Evolutionary conservation across 331 rosid species (phyloP).

Genomic region (Cucumis variabilis): DNA sequence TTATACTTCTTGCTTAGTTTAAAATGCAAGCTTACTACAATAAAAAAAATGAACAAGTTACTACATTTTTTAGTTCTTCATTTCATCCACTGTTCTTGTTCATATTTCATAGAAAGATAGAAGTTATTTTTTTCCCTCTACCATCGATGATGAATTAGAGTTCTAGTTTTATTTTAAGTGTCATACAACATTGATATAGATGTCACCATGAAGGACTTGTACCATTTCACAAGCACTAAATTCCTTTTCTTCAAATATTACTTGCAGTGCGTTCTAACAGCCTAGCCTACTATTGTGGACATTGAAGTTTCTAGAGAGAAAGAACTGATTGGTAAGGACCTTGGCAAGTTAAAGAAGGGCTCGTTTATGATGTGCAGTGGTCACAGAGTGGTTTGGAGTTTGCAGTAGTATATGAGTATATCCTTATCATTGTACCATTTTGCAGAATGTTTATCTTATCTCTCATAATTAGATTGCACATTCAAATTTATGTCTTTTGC

Average conservation of each 20-base stretch:
- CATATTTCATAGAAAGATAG: no score
- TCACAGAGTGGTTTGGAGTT: conserved; percentile 80
- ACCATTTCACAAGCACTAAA: conserved; percentile 73
- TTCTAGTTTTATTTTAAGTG: no score
- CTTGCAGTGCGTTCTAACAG: not conserved
- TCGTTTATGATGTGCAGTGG: conserved; percentile 97
- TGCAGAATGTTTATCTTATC: not conserved
- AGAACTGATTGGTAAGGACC: conserved; percentile 34
- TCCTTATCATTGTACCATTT: conserved; percentile 51
- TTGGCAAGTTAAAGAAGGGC: conserved; percentile 96
- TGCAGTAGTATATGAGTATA: conserved; percentile 89
- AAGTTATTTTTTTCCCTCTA: no score
- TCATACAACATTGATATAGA: no score
- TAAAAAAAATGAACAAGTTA: no score
- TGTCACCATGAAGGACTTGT: conserved; percentile 74
- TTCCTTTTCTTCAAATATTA: conserved; percentile 16
- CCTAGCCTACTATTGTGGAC: not conserved
- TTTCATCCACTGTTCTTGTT: no score
- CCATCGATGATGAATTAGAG: no score
- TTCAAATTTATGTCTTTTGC: conserved; percentile 2
- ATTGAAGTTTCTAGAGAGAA: not conserved
- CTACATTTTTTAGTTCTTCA: no score
- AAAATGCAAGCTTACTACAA: no score
- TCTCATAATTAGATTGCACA: not conserved
- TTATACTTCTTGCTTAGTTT: no score